Evolutionary conservation across 768 basidiomycete species (phyloP).

Genomic region (Pleurotus sapidus): DNA sequence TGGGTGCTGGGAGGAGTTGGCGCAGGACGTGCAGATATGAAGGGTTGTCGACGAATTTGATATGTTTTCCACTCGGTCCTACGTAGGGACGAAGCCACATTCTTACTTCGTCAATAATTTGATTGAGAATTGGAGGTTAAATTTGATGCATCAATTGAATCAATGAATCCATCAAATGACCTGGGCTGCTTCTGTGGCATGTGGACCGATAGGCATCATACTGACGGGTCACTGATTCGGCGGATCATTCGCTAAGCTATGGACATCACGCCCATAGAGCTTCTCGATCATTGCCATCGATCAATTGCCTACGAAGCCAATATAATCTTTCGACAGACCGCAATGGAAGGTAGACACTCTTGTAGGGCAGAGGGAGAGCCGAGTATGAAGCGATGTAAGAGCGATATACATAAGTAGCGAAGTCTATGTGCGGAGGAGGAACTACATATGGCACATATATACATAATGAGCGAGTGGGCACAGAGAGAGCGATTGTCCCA

Average conservation of each 20-base stretch:
- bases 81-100: constrained; percentile 15
- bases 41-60: constrained; percentile 19
- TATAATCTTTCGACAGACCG: no score
- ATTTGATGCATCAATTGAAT: no score
- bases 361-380: no score
- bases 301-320: background rate
- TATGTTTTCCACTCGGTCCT: constrained; percentile 15
- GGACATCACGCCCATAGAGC: background rate
- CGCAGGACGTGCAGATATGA: constrained; percentile 14
- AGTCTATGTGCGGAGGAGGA: no score
- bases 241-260: background rate
- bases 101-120: no score
- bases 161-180: no score
- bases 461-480: background rate
- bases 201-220: background rate
- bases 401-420: no score
- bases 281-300: background rate
- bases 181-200: background rate
- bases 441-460: no score
- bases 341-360: no score
- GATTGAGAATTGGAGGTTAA: no score
- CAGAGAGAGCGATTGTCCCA: background rate
- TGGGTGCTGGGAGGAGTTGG: background rate
- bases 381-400: no score
- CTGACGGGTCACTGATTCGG: background rate